Evolutionary conservation across 2,329 filamentous ascomycete species (phyloP).

Genomic region (Xylariaceae sp.): DNA sequence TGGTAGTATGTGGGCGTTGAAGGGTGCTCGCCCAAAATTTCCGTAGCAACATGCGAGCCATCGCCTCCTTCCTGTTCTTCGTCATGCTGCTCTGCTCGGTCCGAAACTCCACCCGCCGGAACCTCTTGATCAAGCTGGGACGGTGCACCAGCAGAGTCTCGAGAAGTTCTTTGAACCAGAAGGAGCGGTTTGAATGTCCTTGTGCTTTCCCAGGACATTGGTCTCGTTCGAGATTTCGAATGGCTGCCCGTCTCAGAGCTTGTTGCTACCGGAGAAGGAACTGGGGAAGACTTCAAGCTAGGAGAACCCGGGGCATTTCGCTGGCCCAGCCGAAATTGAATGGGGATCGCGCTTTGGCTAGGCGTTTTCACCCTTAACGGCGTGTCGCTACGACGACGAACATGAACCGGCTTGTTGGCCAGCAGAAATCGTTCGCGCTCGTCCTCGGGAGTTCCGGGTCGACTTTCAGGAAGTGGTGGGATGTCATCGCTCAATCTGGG

Average conservation of each 20-base stretch:
- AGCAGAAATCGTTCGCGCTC: constrained; percentile 37
- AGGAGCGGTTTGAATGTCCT: constrained; percentile 79
- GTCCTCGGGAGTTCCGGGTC: constrained; percentile 52
- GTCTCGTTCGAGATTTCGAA: constrained; percentile 43
- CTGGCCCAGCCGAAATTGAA: constrained; percentile 53
- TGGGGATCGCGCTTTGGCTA: constrained; percentile 57
- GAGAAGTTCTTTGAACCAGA: constrained; percentile 65
- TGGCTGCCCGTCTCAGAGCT: constrained; percentile 35
- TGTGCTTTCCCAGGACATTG: constrained; percentile 60
- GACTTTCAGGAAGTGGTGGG: constrained; percentile 58
- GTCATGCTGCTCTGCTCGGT: constrained; percentile 9
- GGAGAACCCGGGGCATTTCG: constrained; percentile 39
- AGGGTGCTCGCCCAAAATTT: neutral
- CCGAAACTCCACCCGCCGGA: constrained; percentile 38
- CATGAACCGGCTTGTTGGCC: constrained; percentile 41
- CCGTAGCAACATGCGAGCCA: constrained; percentile 15
- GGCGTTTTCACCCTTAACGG: constrained; percentile 49
- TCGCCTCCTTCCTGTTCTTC: constrained; percentile 2
- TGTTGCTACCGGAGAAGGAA: constrained; percentile 30
- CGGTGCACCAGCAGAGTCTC: constrained; percentile 34
- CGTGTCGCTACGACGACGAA: constrained; percentile 51
- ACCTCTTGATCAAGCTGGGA: constrained; percentile 40
- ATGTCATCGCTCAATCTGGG: constrained; percentile 36
- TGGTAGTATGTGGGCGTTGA: neutral
- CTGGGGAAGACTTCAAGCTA: constrained; percentile 34